Evolutionary conservation across 768 basidiomycete species (phyloP).

Genomic region (Mycena alexandri): DNA sequence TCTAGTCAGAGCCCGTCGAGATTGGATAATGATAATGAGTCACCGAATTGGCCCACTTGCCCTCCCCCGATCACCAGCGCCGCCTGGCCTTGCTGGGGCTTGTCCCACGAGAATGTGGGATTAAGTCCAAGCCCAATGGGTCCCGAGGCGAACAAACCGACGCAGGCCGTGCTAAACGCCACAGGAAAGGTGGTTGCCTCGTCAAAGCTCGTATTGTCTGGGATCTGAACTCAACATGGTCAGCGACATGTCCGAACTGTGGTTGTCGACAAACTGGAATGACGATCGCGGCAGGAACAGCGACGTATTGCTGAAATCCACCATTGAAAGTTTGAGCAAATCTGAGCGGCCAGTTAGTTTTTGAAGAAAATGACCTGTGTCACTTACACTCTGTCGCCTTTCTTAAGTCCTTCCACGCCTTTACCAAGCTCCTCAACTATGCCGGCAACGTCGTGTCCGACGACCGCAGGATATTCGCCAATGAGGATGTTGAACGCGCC

Average conservation of each 20-base stretch:
- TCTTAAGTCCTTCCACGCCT: constrained; percentile 43
- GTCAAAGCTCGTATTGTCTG: constrained; percentile 29
- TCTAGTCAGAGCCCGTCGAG: not conserved
- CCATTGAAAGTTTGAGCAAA: not conserved
- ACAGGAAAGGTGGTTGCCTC: constrained; percentile 31
- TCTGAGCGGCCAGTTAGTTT: not conserved
- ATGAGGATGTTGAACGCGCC: constrained; percentile 35
- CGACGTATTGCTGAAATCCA: constrained; percentile 20
- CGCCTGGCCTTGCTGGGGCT: constrained; percentile 31
- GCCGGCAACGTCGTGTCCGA: constrained; percentile 53
- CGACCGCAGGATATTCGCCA: constrained; percentile 47
- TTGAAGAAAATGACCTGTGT: not conserved
- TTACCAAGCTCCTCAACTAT: constrained; percentile 48
- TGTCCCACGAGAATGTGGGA: constrained; percentile 32
- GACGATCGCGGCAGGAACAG: not conserved
- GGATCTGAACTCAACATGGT: constrained; percentile 12
- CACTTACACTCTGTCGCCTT: constrained; percentile 47
- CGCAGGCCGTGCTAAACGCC: constrained; percentile 31
- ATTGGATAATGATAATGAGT: not conserved
- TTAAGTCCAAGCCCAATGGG: constrained; percentile 36
- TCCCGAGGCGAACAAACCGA: constrained; percentile 32
- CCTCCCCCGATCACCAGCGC: constrained; percentile 34
- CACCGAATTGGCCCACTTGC: constrained; percentile 36
- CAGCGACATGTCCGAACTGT: not conserved
- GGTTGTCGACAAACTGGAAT: not conserved